Evolutionary conservation across 2,329 filamentous ascomycete genomes (phyloP).

Genomic region (Bisporella sp.): DNA sequence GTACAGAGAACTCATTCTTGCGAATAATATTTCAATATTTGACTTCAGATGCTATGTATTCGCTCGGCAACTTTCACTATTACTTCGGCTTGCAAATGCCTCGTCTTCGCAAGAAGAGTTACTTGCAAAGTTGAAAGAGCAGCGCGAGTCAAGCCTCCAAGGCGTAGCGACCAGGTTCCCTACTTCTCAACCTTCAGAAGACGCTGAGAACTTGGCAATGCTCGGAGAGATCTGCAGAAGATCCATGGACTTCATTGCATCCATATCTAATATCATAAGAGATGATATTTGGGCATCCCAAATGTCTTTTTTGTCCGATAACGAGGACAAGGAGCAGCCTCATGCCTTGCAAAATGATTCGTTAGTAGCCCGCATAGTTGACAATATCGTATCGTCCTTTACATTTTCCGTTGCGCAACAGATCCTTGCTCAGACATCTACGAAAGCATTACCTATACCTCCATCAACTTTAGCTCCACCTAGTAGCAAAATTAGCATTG

Average conservation of each 20-base stretch:
- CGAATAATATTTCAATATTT: conserved; percentile 92
- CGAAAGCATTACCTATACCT: conserved; percentile 60
- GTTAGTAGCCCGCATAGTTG: conserved; percentile 47
- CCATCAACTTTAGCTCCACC: conserved; percentile 43
- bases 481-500: conserved; percentile 19
- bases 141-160: conserved; percentile 50
- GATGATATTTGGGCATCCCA: conserved; percentile 66
- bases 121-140: conserved; percentile 53
- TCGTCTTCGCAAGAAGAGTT: conserved; percentile 56
- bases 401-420: conserved; percentile 71
- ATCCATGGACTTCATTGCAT: conserved; percentile 76
- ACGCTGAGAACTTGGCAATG: conserved; percentile 67
- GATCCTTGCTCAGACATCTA: conserved; percentile 68
- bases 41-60: conserved; percentile 96
- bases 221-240: conserved; percentile 83
- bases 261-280: conserved; percentile 71
- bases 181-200: conserved; percentile 43
- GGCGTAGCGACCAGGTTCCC: conserved; percentile 48
- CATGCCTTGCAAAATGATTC: conserved; percentile 24
- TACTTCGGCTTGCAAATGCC: conserved; percentile 76
- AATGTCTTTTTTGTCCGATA: conserved; percentile 5
- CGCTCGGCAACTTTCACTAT: conserved; percentile 73
- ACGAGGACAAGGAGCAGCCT: conserved; percentile 29
- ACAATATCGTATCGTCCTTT: conserved; percentile 73
- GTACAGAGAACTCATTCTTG: conserved; percentile 86